A percentile compares a stretch with the other conserved stretches of the same genome.
These are phyloP conservation scores for Ophiosphaerella narmari DNA, from an alignment of 2,329 filamentous ascomycete genomes.

Conservation along the genomic window DNA sequence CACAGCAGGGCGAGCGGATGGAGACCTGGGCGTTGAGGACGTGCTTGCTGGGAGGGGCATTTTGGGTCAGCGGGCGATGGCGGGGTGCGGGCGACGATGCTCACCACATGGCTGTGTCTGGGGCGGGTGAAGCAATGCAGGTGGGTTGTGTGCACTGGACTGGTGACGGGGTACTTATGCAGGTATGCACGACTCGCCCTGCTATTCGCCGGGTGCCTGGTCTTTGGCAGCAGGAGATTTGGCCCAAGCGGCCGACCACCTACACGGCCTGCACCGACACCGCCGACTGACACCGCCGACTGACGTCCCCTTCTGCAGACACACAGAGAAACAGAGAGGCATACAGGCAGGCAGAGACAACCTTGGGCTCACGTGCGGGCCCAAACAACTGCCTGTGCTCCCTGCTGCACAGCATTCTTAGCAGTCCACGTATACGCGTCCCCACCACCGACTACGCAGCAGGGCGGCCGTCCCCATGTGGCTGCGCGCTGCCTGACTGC, in stretches of 20 bases:
- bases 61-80: slow-evolving; percentile 20
- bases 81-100: slow-evolving; percentile 15
- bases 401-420: slow-evolving; percentile 35
- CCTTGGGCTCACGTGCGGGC: slow-evolving; percentile 22
- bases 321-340: too few relatives aligned
- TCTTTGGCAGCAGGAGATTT: not conserved
- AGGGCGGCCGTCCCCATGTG: not conserved
- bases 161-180: too few relatives aligned
- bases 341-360: not conserved
- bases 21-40: slow-evolving; percentile 96
- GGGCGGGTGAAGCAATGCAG: not conserved
- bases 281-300: too few relatives aligned
- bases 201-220: slow-evolving; percentile 25
- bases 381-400: slow-evolving; percentile 18
- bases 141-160: too few relatives aligned
- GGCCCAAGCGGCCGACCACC: not conserved
- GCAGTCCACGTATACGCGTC: slow-evolving; percentile 29
- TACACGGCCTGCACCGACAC: too few relatives aligned
- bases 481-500: slow-evolving; percentile 26
- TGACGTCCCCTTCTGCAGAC: too few relatives aligned
- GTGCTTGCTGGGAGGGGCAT: slow-evolving; percentile 74
- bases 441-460: not conserved
- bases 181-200: not conserved
- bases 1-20: slow-evolving; percentile 95
- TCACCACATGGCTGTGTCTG: slow-evolving; percentile 31